Evolutionary conservation across 2,329 filamentous ascomycete genomes (phyloP).

Genomic region (Aspergillus novofumigatus): DNA sequence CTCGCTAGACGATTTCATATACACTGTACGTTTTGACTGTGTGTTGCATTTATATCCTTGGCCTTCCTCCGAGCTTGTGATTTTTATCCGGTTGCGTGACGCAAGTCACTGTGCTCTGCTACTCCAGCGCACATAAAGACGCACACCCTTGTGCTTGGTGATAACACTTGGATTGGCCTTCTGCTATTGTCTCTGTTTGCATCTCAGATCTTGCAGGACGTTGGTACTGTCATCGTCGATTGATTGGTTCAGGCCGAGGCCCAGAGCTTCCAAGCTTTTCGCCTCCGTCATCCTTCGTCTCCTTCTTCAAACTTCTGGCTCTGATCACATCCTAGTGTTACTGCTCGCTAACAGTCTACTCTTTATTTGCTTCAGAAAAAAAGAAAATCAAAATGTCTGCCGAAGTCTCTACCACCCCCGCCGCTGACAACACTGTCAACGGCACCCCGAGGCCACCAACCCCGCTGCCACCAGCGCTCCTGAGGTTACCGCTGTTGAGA

Average conservation of each 20-base stretch:
- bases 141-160: neutral
- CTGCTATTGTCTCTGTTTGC: neutral
- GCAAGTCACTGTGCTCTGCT: neutral
- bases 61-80: neutral
- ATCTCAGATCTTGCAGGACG: neutral
- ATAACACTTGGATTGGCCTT: neutral
- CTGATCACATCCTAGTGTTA: slow-evolving; percentile 2
- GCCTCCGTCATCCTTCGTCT: neutral
- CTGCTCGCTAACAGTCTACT: slow-evolving; percentile 4
- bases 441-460: slow-evolving; percentile 56
- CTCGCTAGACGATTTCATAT: slow-evolving; percentile 6
- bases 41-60: neutral
- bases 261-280: neutral
- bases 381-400: slow-evolving; percentile 62
- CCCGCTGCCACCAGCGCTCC: slow-evolving; percentile 66
- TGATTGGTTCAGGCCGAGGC: neutral
- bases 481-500: slow-evolving; percentile 38
- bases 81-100: neutral
- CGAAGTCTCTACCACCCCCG: slow-evolving; percentile 70
- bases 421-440: slow-evolving; percentile 56
- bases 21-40: slow-evolving; percentile 9
- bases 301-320: neutral
- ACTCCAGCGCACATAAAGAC: neutral
- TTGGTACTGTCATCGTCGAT: neutral
- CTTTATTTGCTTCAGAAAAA: slow-evolving; percentile 1